A percentile compares a stretch with the other conserved stretches of the same genome.
Conservation (phyloP, 169 alveolate genomes). For the Prorocentrum cordatum region DNA sequence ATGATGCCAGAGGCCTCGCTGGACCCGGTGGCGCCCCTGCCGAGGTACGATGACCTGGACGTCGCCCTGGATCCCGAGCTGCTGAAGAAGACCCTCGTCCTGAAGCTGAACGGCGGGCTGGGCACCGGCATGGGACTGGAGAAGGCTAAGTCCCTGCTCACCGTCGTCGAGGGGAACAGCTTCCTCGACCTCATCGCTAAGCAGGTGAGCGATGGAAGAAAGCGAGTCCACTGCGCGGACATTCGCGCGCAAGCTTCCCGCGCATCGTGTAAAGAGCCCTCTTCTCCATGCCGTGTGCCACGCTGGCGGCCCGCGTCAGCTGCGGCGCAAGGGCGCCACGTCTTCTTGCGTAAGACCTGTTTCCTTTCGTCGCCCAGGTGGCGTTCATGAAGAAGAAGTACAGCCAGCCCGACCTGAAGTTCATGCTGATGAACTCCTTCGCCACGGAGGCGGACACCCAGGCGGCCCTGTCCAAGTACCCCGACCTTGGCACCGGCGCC, state of each 20-base stretch:
- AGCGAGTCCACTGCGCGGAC: too few relatives aligned
- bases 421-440: conserved; percentile 70
- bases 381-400: conserved; percentile 39
- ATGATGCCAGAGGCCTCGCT: conserved; percentile 37
- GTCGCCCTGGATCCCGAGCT: neutral
- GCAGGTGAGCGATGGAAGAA: too few relatives aligned
- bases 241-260: too few relatives aligned
- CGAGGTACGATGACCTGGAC: neutral
- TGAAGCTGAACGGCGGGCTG: neutral
- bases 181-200: conserved; percentile 57
- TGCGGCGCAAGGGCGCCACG: too few relatives aligned
- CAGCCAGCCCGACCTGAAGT: conserved; percentile 52
- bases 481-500: neutral
- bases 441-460: conserved; percentile 32
- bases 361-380: too few relatives aligned
- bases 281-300: too few relatives aligned
- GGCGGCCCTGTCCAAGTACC: conserved; percentile 18
- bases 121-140: conserved; percentile 67
- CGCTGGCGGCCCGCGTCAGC: too few relatives aligned
- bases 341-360: too few relatives aligned
- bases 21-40: neutral
- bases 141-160: conserved; percentile 32
- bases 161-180: conserved; percentile 16
- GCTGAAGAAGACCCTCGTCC: too few relatives aligned
- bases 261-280: too few relatives aligned